These are phyloP conservation scores for Ensete glaucum DNA, from an alignment of 176 grass and related monocot species.

Conservation along the genomic window DNA sequence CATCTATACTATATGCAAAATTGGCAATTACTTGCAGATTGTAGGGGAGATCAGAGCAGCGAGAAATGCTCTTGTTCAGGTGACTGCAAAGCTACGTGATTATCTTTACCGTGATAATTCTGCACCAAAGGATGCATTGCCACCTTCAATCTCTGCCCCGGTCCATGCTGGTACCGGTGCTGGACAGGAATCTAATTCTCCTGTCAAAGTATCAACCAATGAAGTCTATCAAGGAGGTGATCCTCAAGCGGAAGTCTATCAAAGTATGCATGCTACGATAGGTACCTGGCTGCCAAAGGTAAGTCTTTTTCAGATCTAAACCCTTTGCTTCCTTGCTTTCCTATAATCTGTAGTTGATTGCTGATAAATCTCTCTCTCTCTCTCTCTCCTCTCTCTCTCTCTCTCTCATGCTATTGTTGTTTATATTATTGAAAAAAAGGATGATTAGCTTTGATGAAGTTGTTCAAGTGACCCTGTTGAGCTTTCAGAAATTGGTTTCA, in stretches of 20 bases:
- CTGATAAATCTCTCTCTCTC: no score
- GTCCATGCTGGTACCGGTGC: slow-evolving; percentile 1
- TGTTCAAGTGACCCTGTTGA: background rate
- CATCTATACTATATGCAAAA: background rate
- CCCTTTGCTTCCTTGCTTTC: background rate
- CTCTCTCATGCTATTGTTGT: background rate
- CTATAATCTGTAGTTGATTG: no score
- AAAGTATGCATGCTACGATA: slow-evolving; percentile 35
- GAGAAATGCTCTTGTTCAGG: slow-evolving; percentile 75
- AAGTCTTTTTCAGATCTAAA: background rate
- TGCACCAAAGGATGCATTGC: slow-evolving; percentile 34
- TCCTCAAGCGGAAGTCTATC: slow-evolving; percentile 35
- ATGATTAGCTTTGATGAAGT: background rate
- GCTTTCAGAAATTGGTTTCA: background rate
- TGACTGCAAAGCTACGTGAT: slow-evolving; percentile 72
- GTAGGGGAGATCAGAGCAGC: slow-evolving; percentile 95
- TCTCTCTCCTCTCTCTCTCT: no score
- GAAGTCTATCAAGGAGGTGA: slow-evolving; percentile 53
- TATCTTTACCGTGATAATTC: slow-evolving; percentile 60
- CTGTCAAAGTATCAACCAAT: slow-evolving; percentile 36
- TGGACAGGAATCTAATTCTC: slow-evolving; percentile 36
- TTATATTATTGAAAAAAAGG: background rate
- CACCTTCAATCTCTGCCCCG: background rate
- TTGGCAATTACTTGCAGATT: slow-evolving; percentile 53
- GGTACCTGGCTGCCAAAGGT: slow-evolving; percentile 67